A percentile compares a stretch with the other conserved stretches of the same genome.
Conservation (phyloP, 345 rosid species). For the Angophora floribunda region DNA sequence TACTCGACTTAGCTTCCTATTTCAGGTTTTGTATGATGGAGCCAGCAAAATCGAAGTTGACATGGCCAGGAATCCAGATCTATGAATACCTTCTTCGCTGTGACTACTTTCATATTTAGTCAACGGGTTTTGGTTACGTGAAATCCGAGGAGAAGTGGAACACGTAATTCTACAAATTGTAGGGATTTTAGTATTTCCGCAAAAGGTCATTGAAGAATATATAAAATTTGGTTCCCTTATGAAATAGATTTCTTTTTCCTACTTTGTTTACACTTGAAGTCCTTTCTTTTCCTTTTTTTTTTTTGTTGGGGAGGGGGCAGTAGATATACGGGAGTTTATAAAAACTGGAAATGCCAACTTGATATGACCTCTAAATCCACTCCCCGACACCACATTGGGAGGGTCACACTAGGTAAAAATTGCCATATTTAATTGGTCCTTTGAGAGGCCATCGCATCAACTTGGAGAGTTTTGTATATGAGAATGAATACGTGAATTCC, state of each 20-base stretch:
- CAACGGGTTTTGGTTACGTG: neutral
- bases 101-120: too few species aligned
- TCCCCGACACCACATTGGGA: too few species aligned
- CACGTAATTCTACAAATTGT: neutral
- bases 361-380: too few species aligned
- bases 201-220: neutral
- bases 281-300: neutral
- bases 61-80: neutral
- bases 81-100: too few species aligned
- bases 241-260: neutral
- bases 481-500: neutral
- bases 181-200: neutral
- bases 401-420: too few species aligned
- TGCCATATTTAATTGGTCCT: neutral
- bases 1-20: neutral
- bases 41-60: neutral
- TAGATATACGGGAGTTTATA: neutral
- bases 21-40: neutral
- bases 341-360: fast-evolving
- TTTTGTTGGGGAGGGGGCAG: neutral
- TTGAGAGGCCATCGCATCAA: neutral
- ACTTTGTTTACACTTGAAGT: neutral
- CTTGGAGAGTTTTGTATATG: neutral
- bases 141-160: neutral
- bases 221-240: neutral